These are phyloP conservation scores for Vanrija sp. DNA, from an alignment of 1,284 basidiomycete species.

Conservation along the genomic window DNA sequence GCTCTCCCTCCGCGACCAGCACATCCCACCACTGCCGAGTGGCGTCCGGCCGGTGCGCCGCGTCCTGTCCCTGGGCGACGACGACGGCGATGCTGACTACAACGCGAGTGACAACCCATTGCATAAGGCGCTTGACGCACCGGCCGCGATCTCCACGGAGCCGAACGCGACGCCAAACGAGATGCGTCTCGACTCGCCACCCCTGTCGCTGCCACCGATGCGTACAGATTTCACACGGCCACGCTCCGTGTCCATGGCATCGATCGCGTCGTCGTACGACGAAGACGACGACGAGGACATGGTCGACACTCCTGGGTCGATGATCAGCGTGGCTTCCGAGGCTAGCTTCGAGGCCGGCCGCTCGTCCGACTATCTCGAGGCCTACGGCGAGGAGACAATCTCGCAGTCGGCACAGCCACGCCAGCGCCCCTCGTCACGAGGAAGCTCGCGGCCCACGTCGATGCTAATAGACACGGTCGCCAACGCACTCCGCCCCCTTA, in stretches of 20 bases:
- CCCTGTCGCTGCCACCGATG: not conserved
- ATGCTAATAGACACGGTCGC: no score
- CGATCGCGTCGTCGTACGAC: not conserved
- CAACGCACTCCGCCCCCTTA: no score
- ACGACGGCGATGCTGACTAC: not conserved
- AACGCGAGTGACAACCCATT: not conserved
- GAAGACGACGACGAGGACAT: not conserved
- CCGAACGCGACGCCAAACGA: not conserved
- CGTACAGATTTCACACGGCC: not conserved
- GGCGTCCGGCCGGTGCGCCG: no score
- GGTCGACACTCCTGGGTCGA: slow-evolving; percentile 6
- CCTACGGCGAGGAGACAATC: slow-evolving; percentile 9
- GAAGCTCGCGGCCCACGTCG: no score
- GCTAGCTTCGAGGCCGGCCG: slow-evolving; percentile 17
- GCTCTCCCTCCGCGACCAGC: not conserved
- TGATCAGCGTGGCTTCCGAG: slow-evolving; percentile 4
- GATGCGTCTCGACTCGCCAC: not conserved
- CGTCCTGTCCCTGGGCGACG: no score
- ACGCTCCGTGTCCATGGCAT: not conserved
- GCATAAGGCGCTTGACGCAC: not conserved
- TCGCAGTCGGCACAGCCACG: not conserved
- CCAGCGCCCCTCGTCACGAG: no score
- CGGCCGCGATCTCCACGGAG: no score
- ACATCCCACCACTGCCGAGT: not conserved
- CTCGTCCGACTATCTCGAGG: slow-evolving; percentile 10